These are phyloP conservation scores for Abrus precatorius DNA, from an alignment of 306 rosid species.

Conservation along the genomic window DNA sequence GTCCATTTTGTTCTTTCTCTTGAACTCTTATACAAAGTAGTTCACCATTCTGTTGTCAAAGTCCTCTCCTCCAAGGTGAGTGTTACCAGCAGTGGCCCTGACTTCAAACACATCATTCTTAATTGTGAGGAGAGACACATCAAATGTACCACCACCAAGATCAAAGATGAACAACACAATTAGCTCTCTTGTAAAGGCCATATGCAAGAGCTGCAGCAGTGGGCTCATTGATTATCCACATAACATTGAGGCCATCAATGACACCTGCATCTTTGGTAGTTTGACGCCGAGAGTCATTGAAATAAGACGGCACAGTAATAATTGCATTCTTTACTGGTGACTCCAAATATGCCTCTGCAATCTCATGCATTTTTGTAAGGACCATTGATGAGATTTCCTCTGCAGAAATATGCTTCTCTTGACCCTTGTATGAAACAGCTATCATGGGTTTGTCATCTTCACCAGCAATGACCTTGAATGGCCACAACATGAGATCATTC, in stretches of 20 bases:
- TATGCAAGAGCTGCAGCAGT: conserved; percentile 31
- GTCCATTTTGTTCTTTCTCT: conserved; percentile 15
- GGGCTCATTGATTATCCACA: conserved; percentile 32
- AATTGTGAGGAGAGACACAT: conserved; percentile 35
- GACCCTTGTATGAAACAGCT: background rate
- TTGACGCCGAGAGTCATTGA: conserved; percentile 28
- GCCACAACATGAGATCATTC: conserved; percentile 57
- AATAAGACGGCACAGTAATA: conserved; percentile 63
- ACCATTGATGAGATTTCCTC: conserved; percentile 4
- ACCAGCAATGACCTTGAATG: conserved; percentile 49
- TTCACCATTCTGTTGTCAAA: conserved; percentile 20
- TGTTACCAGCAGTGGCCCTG: conserved; percentile 21
- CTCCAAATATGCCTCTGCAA: conserved; percentile 48
- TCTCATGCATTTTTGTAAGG: conserved; percentile 61
- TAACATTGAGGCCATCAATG: conserved; percentile 35
- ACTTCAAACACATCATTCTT: background rate
- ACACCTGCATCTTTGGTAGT: conserved; percentile 26
- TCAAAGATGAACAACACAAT: conserved; percentile 30
- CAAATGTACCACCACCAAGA: conserved; percentile 41
- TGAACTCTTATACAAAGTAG: conserved; percentile 22
- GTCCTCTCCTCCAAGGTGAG: conserved; percentile 34
- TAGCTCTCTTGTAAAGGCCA: conserved; percentile 26
- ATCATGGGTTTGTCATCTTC: background rate
- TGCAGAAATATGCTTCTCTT: background rate
- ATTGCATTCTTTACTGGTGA: conserved; percentile 53